Base-by-base conservation (phyloP, 2,329 filamentous ascomycete species). In the Lasiodiplodia hormozganensis region DNA sequence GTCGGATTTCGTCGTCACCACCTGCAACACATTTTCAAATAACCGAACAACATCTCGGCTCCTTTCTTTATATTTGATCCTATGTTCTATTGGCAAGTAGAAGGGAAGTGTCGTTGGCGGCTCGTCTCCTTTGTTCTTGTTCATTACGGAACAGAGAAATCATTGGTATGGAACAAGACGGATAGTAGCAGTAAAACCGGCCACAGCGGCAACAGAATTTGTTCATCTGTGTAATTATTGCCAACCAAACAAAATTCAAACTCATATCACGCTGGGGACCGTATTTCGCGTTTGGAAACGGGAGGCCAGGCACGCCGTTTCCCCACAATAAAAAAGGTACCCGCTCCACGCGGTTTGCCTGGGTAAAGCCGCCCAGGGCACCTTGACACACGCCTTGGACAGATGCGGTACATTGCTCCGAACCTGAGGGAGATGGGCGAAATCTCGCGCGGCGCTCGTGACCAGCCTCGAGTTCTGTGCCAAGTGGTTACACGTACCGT, bases 201-300 rank as follows among this genome's bases (percentile, higher is more conserved):
- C 47, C 43, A 64, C 47, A 34, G 60, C 60, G 47, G 60, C 60
- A 64, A 64, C 60, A 64, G 60, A 52, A 64, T 64, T 28, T 23
- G 23, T 64, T 47, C 31, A 38, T 52, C 60, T 64, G 60, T 64
- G 60, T 52, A 64, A 64, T 21, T 53, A 49, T 14, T 34, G 31
- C 31, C 25, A 40, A 64, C 52, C 31, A 64, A 64, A 64, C 60
- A 64, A 34, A 47, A 21, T 31, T 38, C 31, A 23, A 38, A 31
- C 14, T 34, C 40, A 47, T 47, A 12, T 8, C 36, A 10, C 40
- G 18, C 25, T 11, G 38, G 14, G 23, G 38, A 40, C 56, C n/a
- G 36, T 40, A 5, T 18, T 58, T 58, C 56, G 38, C 40, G 36
- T 60, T 60, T 60, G 56, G 23, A 43, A 60, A 47, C 38, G 56